Conservation (phyloP, 768 basidiomycete genomes). For the Harrya chromipes region DNA sequence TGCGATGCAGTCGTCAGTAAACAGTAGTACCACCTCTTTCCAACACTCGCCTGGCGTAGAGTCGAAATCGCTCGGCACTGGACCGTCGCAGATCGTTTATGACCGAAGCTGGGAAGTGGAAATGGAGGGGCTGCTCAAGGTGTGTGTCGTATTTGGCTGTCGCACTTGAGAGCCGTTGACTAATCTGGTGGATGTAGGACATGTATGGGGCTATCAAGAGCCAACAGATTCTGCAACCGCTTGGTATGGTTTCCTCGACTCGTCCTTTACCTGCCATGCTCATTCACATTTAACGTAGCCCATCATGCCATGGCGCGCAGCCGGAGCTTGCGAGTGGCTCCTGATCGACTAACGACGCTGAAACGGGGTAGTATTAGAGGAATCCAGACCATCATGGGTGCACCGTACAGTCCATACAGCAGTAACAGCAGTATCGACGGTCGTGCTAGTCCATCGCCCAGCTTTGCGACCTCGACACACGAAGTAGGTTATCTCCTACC, state of each 20-base stretch:
- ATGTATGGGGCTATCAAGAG: conserved; percentile 92
- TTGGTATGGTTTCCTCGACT: conserved; percentile 40
- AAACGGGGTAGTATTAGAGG: conserved; percentile 94
- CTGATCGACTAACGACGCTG: conserved; percentile 69
- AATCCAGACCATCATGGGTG: conserved; percentile 70
- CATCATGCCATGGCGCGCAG: conserved; percentile 52
- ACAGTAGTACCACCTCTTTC: conserved; percentile 65
- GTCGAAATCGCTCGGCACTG: conserved; percentile 32
- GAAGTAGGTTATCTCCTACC: conserved; percentile 46
- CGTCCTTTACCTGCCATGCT: conserved; percentile 49
- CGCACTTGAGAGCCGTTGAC: not conserved
- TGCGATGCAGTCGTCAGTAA: conserved; percentile 39
- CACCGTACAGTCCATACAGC: conserved; percentile 78
- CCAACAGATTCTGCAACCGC: conserved; percentile 86
- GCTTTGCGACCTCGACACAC: conserved; percentile 84
- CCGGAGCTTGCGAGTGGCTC: conserved; percentile 66
- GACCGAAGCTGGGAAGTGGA: conserved; percentile 80
- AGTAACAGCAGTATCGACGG: conserved; percentile 84
- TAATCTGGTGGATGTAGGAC: conserved; percentile 50
- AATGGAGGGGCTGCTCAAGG: conserved; percentile 85
- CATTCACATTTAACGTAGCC: conserved; percentile 49
- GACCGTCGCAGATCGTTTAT: conserved; percentile 42
- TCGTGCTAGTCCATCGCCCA: conserved; percentile 91
- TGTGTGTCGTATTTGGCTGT: conserved; percentile 22
- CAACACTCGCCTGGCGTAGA: conserved; percentile 47